Evolutionary conservation across 768 basidiomycete genomes (phyloP).

Genomic region (Podaxis carcinomalis): DNA sequence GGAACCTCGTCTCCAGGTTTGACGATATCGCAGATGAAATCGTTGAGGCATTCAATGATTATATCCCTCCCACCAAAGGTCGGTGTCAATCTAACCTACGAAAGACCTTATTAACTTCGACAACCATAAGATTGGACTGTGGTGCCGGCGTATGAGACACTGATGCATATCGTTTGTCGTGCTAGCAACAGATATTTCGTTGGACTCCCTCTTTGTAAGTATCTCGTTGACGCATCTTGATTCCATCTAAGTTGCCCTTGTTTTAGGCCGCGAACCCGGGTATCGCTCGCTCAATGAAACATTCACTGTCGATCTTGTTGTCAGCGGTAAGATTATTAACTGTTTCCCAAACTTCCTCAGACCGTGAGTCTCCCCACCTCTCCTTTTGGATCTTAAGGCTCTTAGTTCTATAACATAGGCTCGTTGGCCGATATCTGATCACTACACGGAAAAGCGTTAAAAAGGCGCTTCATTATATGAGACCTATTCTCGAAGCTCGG

Average conservation of each 20-base stretch:
- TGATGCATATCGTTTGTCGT: conserved; percentile 31
- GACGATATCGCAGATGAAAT: conserved; percentile 39
- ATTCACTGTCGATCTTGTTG: conserved; percentile 28
- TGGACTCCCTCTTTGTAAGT: conserved; percentile 41
- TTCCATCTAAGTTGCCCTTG: too few species aligned
- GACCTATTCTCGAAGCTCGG: conserved; percentile 12
- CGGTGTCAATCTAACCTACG: background rate
- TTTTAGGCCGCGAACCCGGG: conserved; percentile 30
- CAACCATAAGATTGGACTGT: conserved; percentile 30
- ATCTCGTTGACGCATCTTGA: background rate
- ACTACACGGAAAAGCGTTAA: background rate
- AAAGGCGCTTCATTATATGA: conserved; percentile 12
- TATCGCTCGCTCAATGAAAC: conserved; percentile 29
- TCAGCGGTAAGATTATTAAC: conserved; percentile 22
- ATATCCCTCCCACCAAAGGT: conserved; percentile 27
- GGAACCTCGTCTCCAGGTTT: conserved; percentile 31
- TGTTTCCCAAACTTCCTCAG: conserved; percentile 33
- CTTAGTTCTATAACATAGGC: conserved; percentile 1
- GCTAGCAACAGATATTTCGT: conserved; percentile 39
- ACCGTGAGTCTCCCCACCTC: conserved; percentile 27
- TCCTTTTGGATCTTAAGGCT: conserved; percentile 18
- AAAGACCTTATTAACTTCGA: background rate
- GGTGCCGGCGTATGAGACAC: conserved; percentile 19
- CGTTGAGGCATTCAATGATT: conserved; percentile 28
- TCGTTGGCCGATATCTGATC: conserved; percentile 14